Evolutionary conservation across 257 asterid species (phyloP), one percentile per base, ranked within the genome.

Genomic region (Asclepias syriaca): DNA sequence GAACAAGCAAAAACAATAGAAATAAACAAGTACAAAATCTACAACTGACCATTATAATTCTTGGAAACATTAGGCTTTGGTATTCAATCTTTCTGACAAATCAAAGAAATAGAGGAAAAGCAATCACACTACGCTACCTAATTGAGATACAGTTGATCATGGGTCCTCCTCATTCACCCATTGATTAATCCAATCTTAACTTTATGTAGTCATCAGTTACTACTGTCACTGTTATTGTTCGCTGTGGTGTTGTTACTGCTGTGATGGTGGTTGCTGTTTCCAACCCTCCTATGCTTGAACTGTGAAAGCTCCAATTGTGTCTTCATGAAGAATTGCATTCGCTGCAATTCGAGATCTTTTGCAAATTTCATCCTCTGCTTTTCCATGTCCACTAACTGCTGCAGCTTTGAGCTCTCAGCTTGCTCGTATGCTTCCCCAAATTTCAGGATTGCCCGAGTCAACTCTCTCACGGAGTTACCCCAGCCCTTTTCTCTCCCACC

Each of bases 291-390:
- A 10, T 69, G 72, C 9, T 87, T 84, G 64, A 85, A 71, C 87
- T 89, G 89, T 5, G 91, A 86, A 53, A 88, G 87, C 81, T 92
- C 96, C 83, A 89, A 66, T 82, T 93, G 98, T 11, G 87, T 87
- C 80, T 91, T 82, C 93, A 89, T 85, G 78, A 93, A 86, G 77
- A 85, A 84, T 75, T 89, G 92, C 96, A 90, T 90, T 73, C 98
- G 83, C 92, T 91, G 96, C 88, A 93, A 75, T 85, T 93, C 98
- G 79, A 93, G 59, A 53, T 93, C 98, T 83, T 93, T 93, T 0
- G 87, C 86, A 54, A 90, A 88, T 80, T 87, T 86, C 98, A 93
- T 93, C 85, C 98, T 91, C 78, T 89, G 92, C 85, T 91, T 93
- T 86, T 90, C 98, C 85, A 89, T 85, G 82, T 93, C 98, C 80